These are phyloP conservation scores for Dothiorella sarmentorum DNA, from an alignment of 2,329 filamentous ascomycete genomes.

Conservation along the genomic window DNA sequence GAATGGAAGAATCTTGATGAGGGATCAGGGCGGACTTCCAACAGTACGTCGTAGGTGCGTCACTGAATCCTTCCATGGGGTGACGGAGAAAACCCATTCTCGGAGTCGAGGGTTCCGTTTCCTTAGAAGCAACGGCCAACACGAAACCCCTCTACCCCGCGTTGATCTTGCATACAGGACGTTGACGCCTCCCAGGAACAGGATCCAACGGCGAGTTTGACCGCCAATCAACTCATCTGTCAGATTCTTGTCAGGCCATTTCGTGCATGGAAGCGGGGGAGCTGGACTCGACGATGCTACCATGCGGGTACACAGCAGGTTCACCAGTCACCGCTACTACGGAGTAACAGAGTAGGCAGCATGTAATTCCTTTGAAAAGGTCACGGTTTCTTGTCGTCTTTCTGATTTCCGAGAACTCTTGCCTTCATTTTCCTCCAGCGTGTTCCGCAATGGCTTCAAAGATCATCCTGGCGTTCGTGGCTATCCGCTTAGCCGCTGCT, in stretches of 20 bases:
- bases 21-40: no score
- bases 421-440: neutral
- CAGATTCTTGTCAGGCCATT: neutral
- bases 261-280: neutral
- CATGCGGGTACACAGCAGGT: neutral
- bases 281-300: neutral
- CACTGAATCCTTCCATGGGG: neutral
- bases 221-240: neutral
- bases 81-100: neutral
- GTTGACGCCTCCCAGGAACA: neutral
- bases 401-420: no score
- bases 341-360: no score
- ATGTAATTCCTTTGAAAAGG: no score
- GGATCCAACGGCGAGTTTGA: neutral
- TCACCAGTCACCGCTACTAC: no score
- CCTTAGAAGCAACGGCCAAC: neutral
- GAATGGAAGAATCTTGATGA: no score
- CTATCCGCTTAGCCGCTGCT: slow-evolving; percentile 16
- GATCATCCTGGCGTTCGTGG: neutral
- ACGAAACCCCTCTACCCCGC: slow-evolving; percentile 1
- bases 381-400: no score
- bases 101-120: neutral
- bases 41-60: neutral
- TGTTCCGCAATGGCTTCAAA: neutral
- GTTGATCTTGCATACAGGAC: neutral